Percentiles rank a stretch among this genome's conserved stretches.
Evolutionary conservation across 2,329 filamentous ascomycete species (phyloP).

Genomic region (Dactylellina parvicollis): DNA sequence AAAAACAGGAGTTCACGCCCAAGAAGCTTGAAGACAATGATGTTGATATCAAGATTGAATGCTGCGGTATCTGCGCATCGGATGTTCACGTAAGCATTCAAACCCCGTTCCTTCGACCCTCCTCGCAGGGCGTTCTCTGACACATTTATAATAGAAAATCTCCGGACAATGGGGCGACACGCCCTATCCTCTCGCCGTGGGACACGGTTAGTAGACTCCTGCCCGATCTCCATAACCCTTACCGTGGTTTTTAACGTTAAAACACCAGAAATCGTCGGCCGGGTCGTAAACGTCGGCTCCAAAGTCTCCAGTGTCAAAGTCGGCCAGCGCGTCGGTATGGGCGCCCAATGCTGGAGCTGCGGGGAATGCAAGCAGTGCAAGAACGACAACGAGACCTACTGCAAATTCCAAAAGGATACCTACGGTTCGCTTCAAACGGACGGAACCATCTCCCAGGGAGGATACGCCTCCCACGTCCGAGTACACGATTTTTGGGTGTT

Average conservation of each 20-base stretch:
- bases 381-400: constrained; percentile 75
- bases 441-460: constrained; percentile 69
- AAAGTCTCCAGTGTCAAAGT: constrained; percentile 71
- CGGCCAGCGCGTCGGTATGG: constrained; percentile 75
- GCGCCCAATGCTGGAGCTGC: constrained; percentile 73
- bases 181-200: constrained; percentile 71
- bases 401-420: constrained; percentile 61
- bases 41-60: constrained; percentile 86
- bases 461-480: constrained; percentile 75
- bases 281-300: constrained; percentile 73
- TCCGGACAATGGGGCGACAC: constrained; percentile 72
- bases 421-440: constrained; percentile 66
- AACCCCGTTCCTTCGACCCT: background rate
- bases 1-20: constrained; percentile 69
- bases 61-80: constrained; percentile 78
- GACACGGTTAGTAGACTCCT: constrained; percentile 67
- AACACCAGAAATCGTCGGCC: constrained; percentile 74
- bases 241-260: constrained; percentile 16
- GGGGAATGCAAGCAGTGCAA: constrained; percentile 73
- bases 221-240: background rate
- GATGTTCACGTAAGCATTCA: constrained; percentile 68
- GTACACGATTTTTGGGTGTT: constrained; percentile 66
- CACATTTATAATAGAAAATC: constrained; percentile 60
- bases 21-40: constrained; percentile 89
- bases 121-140: background rate